Conservation (phyloP, 805 yeast genomes). For the Metschnikowia chrysomelidarum region DNA sequence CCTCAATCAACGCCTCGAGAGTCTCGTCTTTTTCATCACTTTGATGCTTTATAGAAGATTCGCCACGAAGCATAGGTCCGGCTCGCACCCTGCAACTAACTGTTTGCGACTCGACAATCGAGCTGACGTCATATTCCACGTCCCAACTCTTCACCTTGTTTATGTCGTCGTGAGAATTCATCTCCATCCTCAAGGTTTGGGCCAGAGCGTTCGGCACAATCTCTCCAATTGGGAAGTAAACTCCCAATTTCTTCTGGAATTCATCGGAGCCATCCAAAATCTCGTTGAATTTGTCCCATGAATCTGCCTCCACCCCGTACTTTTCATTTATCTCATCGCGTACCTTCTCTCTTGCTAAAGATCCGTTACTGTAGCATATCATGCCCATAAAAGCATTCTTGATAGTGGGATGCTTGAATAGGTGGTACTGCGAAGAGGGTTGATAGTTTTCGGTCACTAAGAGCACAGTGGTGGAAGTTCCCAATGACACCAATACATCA, state of each 20-base stretch:
- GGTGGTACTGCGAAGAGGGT: constrained; percentile 80
- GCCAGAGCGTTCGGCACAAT: constrained; percentile 81
- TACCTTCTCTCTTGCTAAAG: constrained; percentile 78
- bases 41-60: constrained; percentile 3
- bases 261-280: constrained; percentile 41
- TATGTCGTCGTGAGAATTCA: constrained; percentile 28
- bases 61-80: constrained; percentile 59
- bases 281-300: constrained; percentile 64
- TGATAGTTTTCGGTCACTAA: constrained; percentile 73
- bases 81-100: constrained; percentile 78
- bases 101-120: constrained; percentile 86
- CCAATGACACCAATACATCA: constrained; percentile 79
- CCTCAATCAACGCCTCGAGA: constrained; percentile 23
- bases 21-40: constrained; percentile 5
- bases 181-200: constrained; percentile 53
- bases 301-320: constrained; percentile 30
- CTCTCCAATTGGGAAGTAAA: constrained; percentile 88
- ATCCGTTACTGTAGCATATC: constrained; percentile 92
- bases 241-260: constrained; percentile 56
- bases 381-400: constrained; percentile 82
- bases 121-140: constrained; percentile 62
- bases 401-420: constrained; percentile 84
- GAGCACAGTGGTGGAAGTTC: constrained; percentile 89
- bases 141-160: constrained; percentile 37
- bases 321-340: constrained; percentile 59